phyloP scores from a whole-genome alignment of 2,329 filamentous ascomycete genomes.

The Corynespora cassiicola region DNA sequence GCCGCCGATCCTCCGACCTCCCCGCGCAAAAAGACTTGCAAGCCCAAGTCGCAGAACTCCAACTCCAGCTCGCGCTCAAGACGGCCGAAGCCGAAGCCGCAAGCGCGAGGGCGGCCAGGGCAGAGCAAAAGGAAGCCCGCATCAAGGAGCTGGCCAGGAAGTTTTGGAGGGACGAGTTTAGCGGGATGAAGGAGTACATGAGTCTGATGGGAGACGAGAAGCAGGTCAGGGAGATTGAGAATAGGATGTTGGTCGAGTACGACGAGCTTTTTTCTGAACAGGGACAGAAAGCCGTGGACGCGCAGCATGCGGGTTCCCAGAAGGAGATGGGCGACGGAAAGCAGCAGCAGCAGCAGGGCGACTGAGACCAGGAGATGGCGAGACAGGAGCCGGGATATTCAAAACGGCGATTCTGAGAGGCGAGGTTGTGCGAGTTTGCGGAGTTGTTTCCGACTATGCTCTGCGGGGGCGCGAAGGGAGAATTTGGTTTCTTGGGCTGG shows the following conservation, averaged over 20 bases:
- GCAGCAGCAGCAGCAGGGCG: no score
- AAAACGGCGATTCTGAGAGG: no score
- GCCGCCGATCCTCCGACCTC: slow-evolving; percentile 3
- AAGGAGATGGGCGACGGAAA: no score
- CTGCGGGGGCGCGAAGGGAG: no score
- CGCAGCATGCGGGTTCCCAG: no score
- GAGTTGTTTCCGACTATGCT: no score
- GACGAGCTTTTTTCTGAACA: slow-evolving; percentile 3
- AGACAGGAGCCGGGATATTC: no score
- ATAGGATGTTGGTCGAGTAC: slow-evolving; percentile 4
- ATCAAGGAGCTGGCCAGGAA: background rate
- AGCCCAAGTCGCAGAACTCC: background rate
- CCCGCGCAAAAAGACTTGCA: background rate
- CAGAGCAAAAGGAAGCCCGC: background rate
- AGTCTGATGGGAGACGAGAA: slow-evolving; percentile 3
- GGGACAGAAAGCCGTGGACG: no score
- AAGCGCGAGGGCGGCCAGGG: background rate
- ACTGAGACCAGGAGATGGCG: no score
- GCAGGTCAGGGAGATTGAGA: slow-evolving; percentile 7
- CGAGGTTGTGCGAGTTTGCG: no score
- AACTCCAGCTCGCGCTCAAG: background rate
- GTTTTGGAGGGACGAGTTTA: slow-evolving; percentile 8
- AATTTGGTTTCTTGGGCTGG: no score
- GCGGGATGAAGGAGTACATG: slow-evolving; percentile 7
- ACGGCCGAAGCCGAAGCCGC: background rate